These are phyloP conservation scores for Acacia acuminata DNA, from an alignment of 306 rosid genomes.

Conservation along the genomic window DNA sequence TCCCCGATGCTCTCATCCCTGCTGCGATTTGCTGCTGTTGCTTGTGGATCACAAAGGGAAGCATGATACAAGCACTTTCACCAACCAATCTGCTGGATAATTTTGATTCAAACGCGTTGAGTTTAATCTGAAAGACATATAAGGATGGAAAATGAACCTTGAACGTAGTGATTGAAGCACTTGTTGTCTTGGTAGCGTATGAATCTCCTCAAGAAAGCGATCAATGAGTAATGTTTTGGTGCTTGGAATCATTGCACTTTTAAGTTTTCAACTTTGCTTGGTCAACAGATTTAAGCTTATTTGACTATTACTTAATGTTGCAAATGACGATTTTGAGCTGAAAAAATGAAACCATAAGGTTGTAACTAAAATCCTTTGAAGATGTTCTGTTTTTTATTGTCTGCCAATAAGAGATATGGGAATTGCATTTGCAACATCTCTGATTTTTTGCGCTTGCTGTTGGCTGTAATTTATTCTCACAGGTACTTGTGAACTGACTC, in stretches of 20 bases:
- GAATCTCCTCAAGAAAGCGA: neutral
- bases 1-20: neutral
- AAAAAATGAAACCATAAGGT: neutral
- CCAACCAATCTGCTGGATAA: slow-evolving; percentile 17
- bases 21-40: neutral
- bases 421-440: neutral
- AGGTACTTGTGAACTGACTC: slow-evolving; percentile 18
- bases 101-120: slow-evolving; percentile 21
- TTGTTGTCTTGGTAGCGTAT: neutral
- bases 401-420: neutral
- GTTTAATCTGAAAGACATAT: slow-evolving; percentile 6
- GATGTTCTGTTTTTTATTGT: neutral
- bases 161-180: neutral
- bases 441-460: neutral
- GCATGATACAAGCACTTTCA: slow-evolving; percentile 28
- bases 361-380: neutral
- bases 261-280: neutral
- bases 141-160: neutral
- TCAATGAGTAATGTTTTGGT: neutral
- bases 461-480: neutral
- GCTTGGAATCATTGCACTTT: neutral
- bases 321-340: neutral
- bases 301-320: neutral
- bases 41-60: slow-evolving; percentile 37
- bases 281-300: neutral